These are phyloP conservation scores for Suhomyces wounanorum DNA, from an alignment of 1,139 yeast genomes.

Conservation along the genomic window DNA sequence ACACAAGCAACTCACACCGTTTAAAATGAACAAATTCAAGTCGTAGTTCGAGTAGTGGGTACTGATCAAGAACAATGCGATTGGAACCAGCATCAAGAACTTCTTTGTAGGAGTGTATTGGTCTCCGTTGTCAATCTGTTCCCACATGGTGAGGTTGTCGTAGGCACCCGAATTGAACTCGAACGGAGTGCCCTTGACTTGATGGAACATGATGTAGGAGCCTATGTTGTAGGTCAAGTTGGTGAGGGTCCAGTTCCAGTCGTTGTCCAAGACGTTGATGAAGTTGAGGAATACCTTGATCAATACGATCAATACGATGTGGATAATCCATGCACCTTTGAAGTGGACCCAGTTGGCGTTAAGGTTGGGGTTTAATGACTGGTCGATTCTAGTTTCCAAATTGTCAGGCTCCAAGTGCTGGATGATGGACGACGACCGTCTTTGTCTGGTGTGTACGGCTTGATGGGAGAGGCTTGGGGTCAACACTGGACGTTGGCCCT, in stretches of 20 bases:
- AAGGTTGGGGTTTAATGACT: conserved; percentile 81
- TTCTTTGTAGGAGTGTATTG: conserved; percentile 97
- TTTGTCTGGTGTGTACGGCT: conserved; percentile 35
- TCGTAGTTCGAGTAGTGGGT: conserved; percentile 92
- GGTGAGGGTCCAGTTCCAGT: conserved; percentile 92
- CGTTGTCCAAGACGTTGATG: conserved; percentile 68
- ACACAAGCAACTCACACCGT: conserved; percentile 75
- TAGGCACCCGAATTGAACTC: conserved; percentile 96
- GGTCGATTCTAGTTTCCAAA: conserved; percentile 90
- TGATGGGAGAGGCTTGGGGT: conserved; percentile 35
- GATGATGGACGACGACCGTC: conserved; percentile 57
- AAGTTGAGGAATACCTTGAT: conserved; percentile 77
- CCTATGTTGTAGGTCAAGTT: conserved; percentile 89
- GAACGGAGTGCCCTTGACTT: conserved; percentile 94
- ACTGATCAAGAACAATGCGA: conserved; percentile 77
- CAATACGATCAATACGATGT: conserved; percentile 75
- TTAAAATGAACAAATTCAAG: conserved; percentile 72
- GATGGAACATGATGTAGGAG: conserved; percentile 93
- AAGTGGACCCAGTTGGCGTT: conserved; percentile 96
- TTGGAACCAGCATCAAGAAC: conserved; percentile 87
- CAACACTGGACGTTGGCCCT: conserved; percentile 14
- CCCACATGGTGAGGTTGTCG: conserved; percentile 98
- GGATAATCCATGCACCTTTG: conserved; percentile 95
- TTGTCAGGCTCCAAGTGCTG: conserved; percentile 93
- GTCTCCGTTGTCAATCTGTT: conserved; percentile 95